Evolutionary conservation across 1,284 basidiomycete genomes (phyloP), one percentile per base, ranked within the genome.

Genomic region (Chalciporus sp.): DNA sequence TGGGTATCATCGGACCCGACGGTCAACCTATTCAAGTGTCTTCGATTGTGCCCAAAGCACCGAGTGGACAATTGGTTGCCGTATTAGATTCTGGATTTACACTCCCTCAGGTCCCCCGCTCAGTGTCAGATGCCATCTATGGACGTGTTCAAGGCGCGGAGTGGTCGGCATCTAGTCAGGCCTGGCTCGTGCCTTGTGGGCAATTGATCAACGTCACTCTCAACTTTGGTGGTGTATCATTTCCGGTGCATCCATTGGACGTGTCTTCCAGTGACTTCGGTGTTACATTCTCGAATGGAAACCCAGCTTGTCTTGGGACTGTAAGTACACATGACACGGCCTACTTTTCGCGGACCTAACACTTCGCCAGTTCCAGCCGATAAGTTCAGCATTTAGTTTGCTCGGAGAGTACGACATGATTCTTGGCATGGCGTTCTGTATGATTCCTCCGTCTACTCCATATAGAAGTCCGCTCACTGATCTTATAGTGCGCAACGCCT

Each of bases 371-470:
- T 91, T 90, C 76, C 88, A 91, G 76, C 88, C 88, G 9, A 90
- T 90, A 62, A 89, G 87, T 8, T 83, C 83, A 10, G 88, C 88
- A 9, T 90, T 90, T 71, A 88, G 85, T 73, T 60, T 89, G 27
- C 76, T 88, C 16, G 88, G 86, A 52, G 81, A 87, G 66, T 90
- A 89, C 57, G 89, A 92, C 62, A 83, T 90, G 76, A 89, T 92
- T 61, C 76, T 91, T 49, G 89, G 89, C 59, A 91, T 92, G 89
- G 80, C 78, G 54, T 90, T 91, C 74, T 57, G 89, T 91, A 68
- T 61, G 88, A 27, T 59, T 27, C 12, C 54, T 45, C 47, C 16
- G 2, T 40, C 37, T 42, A 2, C 23, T 41, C 19, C 11, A 23
- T 35, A 52, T 23, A 26, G 31, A n/a, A 4, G 17, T 43, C 19